These are phyloP conservation scores for Cardiospermum halicacabum DNA, from an alignment of 345 rosid species.

Conservation along the genomic window DNA sequence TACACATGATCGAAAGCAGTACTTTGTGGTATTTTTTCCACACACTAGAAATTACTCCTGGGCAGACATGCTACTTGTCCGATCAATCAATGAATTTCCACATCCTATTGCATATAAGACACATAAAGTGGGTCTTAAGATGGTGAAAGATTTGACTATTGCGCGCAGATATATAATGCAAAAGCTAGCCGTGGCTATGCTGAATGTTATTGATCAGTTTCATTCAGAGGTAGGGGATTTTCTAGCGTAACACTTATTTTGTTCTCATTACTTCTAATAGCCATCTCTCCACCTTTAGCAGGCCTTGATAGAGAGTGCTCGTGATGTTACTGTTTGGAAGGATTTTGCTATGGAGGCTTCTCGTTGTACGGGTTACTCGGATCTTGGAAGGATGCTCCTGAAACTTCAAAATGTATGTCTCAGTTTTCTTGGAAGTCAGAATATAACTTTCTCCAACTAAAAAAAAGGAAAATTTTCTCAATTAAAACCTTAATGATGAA, in stretches of 20 bases:
- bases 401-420: slow-evolving; percentile 73
- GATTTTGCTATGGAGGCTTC: slow-evolving; percentile 92
- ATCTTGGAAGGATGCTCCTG: slow-evolving; percentile 86
- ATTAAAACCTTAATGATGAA: background rate
- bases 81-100: slow-evolving; percentile 69
- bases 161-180: slow-evolving; percentile 80
- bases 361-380: slow-evolving; percentile 65
- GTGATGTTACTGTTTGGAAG: slow-evolving; percentile 78
- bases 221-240: slow-evolving; percentile 54
- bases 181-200: slow-evolving; percentile 82
- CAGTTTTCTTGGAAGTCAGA: slow-evolving; percentile 1
- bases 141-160: slow-evolving; percentile 79
- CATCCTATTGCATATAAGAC: slow-evolving; percentile 83
- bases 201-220: slow-evolving; percentile 83
- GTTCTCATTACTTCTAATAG: slow-evolving; percentile 12
- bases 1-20: slow-evolving; percentile 88
- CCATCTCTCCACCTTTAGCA: slow-evolving; percentile 26
- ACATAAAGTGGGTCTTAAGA: slow-evolving; percentile 66
- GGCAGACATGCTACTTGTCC: slow-evolving; percentile 93
- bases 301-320: slow-evolving; percentile 76
- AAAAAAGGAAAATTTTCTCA: background rate
- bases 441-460: background rate
- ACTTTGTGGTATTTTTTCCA: slow-evolving; percentile 87
- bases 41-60: slow-evolving; percentile 93
- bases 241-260: background rate